Base-by-base conservation (phyloP, 164 flowering plant species). In the Paratinospora sagittata region DNA sequence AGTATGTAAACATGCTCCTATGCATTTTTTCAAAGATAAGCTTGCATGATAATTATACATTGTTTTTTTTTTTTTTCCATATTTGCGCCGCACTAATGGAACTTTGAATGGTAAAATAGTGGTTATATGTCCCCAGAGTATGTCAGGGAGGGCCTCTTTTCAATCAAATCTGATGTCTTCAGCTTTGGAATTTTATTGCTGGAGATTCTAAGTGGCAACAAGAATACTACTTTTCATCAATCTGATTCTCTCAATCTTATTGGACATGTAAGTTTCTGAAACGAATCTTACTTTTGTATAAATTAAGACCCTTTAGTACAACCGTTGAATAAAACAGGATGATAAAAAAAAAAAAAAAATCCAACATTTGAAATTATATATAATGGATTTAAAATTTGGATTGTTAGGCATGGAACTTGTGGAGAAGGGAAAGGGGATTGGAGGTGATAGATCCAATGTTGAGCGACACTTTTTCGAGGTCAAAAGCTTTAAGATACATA, bases 391-490 rank as follows among this genome's bases (percentile, higher is more conserved):
- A 4, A 30, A 30, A 30, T 30, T n/a, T 30, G 34, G 4, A 16
- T 16, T 69, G 27, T 24, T 60, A 75, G 77, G 66, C 70, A 65
- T 75, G 77, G 74, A 65, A 70, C 13, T 33, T 70, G 6, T 75
- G 77, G 77, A 65, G 34, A 6, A 33, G 27, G 21, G 66, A n/a
- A 5, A 41, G 49, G 27, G 52, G 13, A 1, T 16, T 47, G 27
- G 67, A 66, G 26, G 27, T 70, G 17, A 10, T 70, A 24, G 78
- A 75, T 33, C 21, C 74, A 43, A 8, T 14, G 8, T n/a, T 75
- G 27, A 43, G 43, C 16, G 23, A 49, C 2, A 4, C 49, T 19
- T 58, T 21, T 27, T 23, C 61, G 3, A 12, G 23, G 13, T 3
- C 12, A 7, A 41, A 39, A 43, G 12, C 61, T 8, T 24, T 43